These are phyloP conservation scores for Alternaria angustiovoidea DNA, from an alignment of 2,329 filamentous ascomycete genomes.

Conservation along the genomic window DNA sequence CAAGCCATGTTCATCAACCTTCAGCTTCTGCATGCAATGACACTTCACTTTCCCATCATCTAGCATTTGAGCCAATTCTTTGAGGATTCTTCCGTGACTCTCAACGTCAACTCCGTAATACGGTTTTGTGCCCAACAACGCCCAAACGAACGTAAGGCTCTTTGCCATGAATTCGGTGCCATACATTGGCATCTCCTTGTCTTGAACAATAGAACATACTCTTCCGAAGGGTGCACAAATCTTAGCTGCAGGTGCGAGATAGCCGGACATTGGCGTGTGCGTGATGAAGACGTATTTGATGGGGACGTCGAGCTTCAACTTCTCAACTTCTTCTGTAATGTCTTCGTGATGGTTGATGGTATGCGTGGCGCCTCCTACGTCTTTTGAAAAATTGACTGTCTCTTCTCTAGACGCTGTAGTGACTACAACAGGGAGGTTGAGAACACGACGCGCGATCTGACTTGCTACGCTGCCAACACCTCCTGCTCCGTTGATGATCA, in stretches of 20 bases:
- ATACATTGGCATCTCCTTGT: slow-evolving; percentile 17
- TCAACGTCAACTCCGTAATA: slow-evolving; percentile 11
- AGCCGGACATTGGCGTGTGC: slow-evolving; percentile 9
- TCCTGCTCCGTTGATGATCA: slow-evolving; percentile 15
- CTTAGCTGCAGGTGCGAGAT: slow-evolving; percentile 9
- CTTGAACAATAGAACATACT: slow-evolving; percentile 11
- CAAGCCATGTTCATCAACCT: slow-evolving; percentile 6
- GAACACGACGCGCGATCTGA: slow-evolving; percentile 11
- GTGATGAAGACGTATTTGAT: slow-evolving; percentile 16
- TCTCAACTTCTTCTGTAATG: not conserved
- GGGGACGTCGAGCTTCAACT: slow-evolving; percentile 7
- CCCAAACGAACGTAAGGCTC: slow-evolving; percentile 13
- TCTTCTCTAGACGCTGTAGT: slow-evolving; percentile 15
- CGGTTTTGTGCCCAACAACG: slow-evolving; percentile 9
- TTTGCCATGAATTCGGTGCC: slow-evolving; percentile 17
- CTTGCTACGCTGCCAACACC: slow-evolving; percentile 14
- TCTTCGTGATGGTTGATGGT: slow-evolving; percentile 14
- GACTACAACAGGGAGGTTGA: slow-evolving; percentile 13
- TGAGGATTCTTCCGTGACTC: slow-evolving; percentile 7
- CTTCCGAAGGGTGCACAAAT: slow-evolving; percentile 10
- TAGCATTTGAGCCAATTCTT: slow-evolving; percentile 4
- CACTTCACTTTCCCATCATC: slow-evolving; percentile 3
- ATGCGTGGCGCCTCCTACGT: slow-evolving; percentile 9
- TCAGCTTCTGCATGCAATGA: slow-evolving; percentile 12
- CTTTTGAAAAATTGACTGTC: slow-evolving; percentile 12